Base-by-base conservation (phyloP, 768 basidiomycete species). In the Cystobasidium ongulense region DNA sequence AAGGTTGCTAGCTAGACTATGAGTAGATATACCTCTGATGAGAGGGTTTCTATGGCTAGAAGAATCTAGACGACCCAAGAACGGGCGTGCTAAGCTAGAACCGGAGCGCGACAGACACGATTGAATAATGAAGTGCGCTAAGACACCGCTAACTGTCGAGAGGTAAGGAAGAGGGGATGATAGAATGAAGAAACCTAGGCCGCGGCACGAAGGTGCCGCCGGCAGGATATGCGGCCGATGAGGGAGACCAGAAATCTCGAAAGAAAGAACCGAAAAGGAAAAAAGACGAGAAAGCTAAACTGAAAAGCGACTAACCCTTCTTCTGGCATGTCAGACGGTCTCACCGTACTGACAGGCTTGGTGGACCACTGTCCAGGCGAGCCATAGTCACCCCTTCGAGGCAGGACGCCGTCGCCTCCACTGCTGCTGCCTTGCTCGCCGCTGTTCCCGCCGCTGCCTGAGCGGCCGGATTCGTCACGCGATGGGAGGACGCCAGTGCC, bases 261-360 rank as follows among this genome's bases (percentile, higher is more conserved):
- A 59, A 67, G 65, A 41, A 41, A 67, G 43, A 67, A 46, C n/a
- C 43, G 65, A n/a, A n/a, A n/a, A n/a, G 41, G 65, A n/a, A 43
- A 68, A 46, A n/a, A 46, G 18, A 27, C 66, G 53, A 18, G n/a
- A 46, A 38, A 38, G 17, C 35, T 38, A 64, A 41, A 68, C 15
- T 3, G 27, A 61, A 71, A 61, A 23, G 33, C 68, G 52, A 71
- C 68, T 59, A 31, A 39, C 68, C 68, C 68, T 71, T 71, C 68
- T 36, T 71, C 68, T 21, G 68, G 68, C 68, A 71, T 71, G 36
- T 71, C 68, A 36, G 68, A 71, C 2, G 68, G 68, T 52, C 68
- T 71, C 33, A 61, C 53, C 17, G 68, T 57, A 54, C 68, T 71
- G 17, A 71, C 38, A 31, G 68, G 68, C 68, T 71, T 71, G 1